These are phyloP conservation scores for Adansonia madagascariensis DNA, from an alignment of 441 rosid genomes.

Conservation along the genomic window DNA sequence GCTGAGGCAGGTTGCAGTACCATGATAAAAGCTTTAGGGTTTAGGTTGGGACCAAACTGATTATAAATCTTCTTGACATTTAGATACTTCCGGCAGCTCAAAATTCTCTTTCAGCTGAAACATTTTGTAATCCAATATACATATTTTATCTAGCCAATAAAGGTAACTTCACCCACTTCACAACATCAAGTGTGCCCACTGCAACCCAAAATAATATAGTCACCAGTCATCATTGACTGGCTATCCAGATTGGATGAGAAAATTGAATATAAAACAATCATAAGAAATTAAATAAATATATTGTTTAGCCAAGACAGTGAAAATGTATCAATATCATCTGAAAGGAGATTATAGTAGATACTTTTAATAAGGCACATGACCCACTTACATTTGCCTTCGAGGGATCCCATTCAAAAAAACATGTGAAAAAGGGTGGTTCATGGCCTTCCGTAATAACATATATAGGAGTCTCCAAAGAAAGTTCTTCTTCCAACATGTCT, in stretches of 20 bases:
- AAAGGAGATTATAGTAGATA: neutral
- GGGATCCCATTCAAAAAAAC: slow-evolving; percentile 82
- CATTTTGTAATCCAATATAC: neutral
- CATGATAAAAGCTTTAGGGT: neutral
- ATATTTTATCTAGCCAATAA: neutral
- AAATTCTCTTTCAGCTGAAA: slow-evolving; percentile 3
- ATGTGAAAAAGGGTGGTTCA: slow-evolving; percentile 81
- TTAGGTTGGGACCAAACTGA: neutral
- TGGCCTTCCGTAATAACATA: slow-evolving; percentile 76
- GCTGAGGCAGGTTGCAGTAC: neutral
- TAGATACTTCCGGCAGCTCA: neutral
- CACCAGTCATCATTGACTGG: neutral
- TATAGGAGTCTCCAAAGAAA: slow-evolving; percentile 67
- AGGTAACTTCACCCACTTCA: neutral
- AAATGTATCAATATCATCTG: slow-evolving; percentile 8
- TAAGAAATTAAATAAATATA: slow-evolving; percentile 4
- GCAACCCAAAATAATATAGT: slow-evolving; percentile 4
- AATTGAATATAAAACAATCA: neutral
- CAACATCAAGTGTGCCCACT: neutral
- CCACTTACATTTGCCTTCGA: slow-evolving; percentile 75
- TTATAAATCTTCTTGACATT: neutral
- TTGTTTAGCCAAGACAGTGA: neutral
- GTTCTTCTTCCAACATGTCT: slow-evolving; percentile 51
- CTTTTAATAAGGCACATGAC: slow-evolving; percentile 3
- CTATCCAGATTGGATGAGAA: neutral